Conservation (phyloP, 306 rosid genomes). For the Casuarina equisetifolia region DNA sequence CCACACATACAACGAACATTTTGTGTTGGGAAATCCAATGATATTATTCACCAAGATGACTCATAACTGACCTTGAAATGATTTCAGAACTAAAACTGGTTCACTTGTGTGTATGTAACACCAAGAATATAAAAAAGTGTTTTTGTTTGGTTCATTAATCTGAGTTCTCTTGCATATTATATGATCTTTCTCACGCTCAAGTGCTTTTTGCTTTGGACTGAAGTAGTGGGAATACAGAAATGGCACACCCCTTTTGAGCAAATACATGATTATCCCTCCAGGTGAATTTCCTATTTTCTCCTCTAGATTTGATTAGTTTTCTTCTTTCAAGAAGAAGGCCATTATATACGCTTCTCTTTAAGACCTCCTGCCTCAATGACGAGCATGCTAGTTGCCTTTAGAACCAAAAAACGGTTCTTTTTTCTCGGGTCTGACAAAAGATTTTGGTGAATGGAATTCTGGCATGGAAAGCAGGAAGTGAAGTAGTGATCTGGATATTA, state of each 20-base stretch:
- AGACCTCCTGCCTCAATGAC: slow-evolving; percentile 55
- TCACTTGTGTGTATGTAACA: neutral
- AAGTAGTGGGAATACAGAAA: slow-evolving; percentile 26
- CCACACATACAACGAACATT: slow-evolving; percentile 24
- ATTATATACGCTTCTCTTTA: slow-evolving; percentile 45
- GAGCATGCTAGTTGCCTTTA: slow-evolving; percentile 77
- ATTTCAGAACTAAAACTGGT: neutral
- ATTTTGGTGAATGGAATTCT: slow-evolving; percentile 65
- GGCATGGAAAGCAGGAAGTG: slow-evolving; percentile 57
- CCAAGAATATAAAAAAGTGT: neutral
- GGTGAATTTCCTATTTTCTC: slow-evolving; percentile 51
- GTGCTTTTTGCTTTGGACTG: slow-evolving; percentile 35
- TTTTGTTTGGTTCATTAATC: neutral
- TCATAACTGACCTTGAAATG: neutral
- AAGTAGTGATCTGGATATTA: slow-evolving; percentile 50
- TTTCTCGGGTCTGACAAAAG: slow-evolving; percentile 49
- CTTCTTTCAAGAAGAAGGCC: slow-evolving; percentile 23
- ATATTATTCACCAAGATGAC: slow-evolving; percentile 25
- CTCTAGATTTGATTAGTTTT: slow-evolving; percentile 33
- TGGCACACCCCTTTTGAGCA: slow-evolving; percentile 36
- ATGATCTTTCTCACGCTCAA: slow-evolving; percentile 33
- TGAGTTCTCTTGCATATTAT: neutral
- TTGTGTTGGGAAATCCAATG: slow-evolving; percentile 28
- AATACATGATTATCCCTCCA: slow-evolving; percentile 46
- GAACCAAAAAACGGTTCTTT: slow-evolving; percentile 44